Evolutionary conservation across 257 asterid genomes (phyloP).

Genomic region (Nemophila menziesii): DNA sequence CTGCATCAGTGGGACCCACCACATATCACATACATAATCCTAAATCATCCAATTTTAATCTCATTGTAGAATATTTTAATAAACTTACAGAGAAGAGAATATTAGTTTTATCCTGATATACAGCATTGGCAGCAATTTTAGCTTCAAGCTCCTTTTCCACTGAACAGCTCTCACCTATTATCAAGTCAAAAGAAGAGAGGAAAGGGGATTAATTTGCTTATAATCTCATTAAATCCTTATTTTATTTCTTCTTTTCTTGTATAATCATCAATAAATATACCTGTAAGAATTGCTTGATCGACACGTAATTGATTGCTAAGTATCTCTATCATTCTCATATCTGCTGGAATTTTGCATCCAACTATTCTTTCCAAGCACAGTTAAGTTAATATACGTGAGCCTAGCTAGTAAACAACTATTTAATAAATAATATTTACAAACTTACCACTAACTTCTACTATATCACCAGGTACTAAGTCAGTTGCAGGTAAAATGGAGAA

Average conservation of each 20-base stretch:
- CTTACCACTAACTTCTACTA: conserved; percentile 94
- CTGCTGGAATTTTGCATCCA: conserved; percentile 99
- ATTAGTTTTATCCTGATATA: conserved; percentile 96
- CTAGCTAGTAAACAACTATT: conserved; percentile 3
- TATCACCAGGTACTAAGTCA: conserved; percentile 96
- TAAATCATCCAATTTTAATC: too few relatives aligned
- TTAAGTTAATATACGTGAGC: conserved; percentile 12
- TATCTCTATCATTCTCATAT: conserved; percentile 94
- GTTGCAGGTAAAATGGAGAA: conserved; percentile 93
- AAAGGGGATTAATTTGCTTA: conserved; percentile 1
- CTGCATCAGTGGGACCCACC: conserved; percentile 19
- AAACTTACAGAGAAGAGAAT: conserved; percentile 86
- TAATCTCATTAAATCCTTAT: too few relatives aligned
- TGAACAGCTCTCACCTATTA: conserved; percentile 92
- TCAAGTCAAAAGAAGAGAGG: conserved; percentile 14
- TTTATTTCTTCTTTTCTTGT: too few relatives aligned
- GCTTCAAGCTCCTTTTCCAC: conserved; percentile 88
- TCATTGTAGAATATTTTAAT: conserved; percentile 15
- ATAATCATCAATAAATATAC: conserved; percentile 25
- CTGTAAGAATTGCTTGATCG: conserved; percentile 98
- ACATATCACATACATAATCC: too few relatives aligned
- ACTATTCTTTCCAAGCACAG: conserved; percentile 33
- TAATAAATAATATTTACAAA: conserved; percentile 3
- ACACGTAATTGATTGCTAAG: conserved; percentile 82
- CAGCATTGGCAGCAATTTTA: conserved; percentile 72